Conservation (phyloP, 1,284 basidiomycete genomes). For the Caloboletus inedulis region DNA sequence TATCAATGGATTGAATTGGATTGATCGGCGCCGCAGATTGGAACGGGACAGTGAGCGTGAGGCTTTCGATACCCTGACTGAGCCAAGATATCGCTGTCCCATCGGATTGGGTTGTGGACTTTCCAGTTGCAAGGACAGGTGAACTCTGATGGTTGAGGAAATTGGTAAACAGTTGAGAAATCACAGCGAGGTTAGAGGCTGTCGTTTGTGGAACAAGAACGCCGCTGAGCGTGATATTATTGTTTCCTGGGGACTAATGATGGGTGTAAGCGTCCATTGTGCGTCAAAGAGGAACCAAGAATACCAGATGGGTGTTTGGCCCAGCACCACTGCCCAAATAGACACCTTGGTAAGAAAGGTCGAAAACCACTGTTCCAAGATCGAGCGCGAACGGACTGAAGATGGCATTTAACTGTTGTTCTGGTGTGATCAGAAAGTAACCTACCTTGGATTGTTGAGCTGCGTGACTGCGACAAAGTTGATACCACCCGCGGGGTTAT, state of each 20-base stretch:
- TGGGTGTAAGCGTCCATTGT: not conserved
- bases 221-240: constrained; percentile 63
- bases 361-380: constrained; percentile 68
- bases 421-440: not conserved
- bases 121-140: constrained; percentile 58
- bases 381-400: constrained; percentile 64
- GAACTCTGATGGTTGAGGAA: constrained; percentile 69
- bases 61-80: constrained; percentile 55
- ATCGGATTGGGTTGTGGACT: constrained; percentile 55
- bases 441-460: constrained; percentile 62
- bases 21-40: constrained; percentile 52
- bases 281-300: constrained; percentile 4
- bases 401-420: constrained; percentile 1
- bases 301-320: constrained; percentile 49
- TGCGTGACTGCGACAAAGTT: constrained; percentile 58
- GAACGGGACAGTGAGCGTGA: constrained; percentile 62
- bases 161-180: constrained; percentile 69
- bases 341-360: constrained; percentile 58
- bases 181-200: constrained; percentile 44
- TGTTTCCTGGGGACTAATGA: constrained; percentile 49
- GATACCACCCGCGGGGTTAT: constrained; percentile 68
- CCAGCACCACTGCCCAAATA: constrained; percentile 59
- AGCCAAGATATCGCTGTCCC: constrained; percentile 66
- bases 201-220: constrained; percentile 55
- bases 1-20: constrained; percentile 66